These are phyloP conservation scores for Pestalotiopsis fici DNA, from an alignment of 2,329 filamentous ascomycete species.

Conservation along the genomic window DNA sequence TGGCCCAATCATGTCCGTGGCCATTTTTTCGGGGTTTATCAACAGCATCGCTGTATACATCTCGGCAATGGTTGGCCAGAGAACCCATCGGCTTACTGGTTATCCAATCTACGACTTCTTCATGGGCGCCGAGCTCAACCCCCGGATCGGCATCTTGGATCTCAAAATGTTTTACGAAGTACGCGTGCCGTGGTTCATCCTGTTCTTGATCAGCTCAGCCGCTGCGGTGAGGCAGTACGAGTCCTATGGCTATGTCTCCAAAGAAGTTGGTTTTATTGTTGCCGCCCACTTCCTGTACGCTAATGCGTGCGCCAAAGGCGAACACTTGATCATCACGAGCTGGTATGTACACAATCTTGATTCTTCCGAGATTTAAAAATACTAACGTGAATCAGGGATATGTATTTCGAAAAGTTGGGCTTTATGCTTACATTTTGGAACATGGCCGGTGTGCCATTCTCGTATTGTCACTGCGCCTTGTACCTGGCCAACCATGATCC, in stretches of 20 bases:
- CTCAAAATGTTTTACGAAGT: conserved; percentile 98
- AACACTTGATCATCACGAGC: conserved; percentile 85
- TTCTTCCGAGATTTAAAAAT: background rate
- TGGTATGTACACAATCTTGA: conserved; percentile 48
- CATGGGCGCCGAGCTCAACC: conserved; percentile 89
- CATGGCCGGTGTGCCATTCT: conserved; percentile 84
- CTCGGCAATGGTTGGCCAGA: conserved; percentile 79
- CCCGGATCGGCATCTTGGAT: conserved; percentile 80
- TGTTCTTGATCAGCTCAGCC: conserved; percentile 75
- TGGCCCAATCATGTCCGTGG: conserved; percentile 87
- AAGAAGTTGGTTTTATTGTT: conserved; percentile 78
- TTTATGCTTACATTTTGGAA: conserved; percentile 99
- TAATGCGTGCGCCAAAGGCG: conserved; percentile 88
- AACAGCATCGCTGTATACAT: conserved; percentile 84
- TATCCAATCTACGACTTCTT: conserved; percentile 87
- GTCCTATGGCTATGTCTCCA: conserved; percentile 79
- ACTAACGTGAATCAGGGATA: background rate
- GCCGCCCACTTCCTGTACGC: conserved; percentile 92
- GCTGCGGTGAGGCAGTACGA: conserved; percentile 83
- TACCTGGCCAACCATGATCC: conserved; percentile 85
- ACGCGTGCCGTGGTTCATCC: conserved; percentile 87
- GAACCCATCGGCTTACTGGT: conserved; percentile 89
- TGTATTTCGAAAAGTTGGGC: conserved; percentile 49
- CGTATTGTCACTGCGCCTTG: conserved; percentile 91
- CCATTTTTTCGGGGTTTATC: conserved; percentile 88